Conservation (phyloP, 139 green algal species). For the Chlorella sorokiniana region DNA sequence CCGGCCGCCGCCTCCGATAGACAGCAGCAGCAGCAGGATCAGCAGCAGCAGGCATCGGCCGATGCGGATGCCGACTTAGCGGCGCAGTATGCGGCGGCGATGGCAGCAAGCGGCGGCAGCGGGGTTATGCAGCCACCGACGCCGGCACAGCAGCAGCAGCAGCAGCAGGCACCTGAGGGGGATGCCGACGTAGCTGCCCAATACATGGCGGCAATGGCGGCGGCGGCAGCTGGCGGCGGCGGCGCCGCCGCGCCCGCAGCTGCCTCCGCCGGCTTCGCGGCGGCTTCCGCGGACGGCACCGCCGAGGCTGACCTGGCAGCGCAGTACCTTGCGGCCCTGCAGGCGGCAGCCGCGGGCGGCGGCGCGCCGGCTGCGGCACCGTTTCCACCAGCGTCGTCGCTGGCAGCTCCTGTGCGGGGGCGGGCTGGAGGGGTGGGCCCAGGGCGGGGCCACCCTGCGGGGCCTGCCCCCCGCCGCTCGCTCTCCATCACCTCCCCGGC, state of each 20-base stretch:
- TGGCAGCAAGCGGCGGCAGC: not conserved
- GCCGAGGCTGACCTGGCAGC: not conserved
- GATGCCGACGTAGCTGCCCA: not conserved
- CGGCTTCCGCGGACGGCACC: not conserved
- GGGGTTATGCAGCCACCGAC: not conserved
- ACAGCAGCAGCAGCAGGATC: constrained; percentile 1
- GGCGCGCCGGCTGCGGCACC: not conserved
- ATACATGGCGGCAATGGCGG: not conserved
- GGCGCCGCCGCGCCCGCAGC: not conserved
- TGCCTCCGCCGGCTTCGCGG: not conserved
- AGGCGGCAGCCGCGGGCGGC: not conserved
- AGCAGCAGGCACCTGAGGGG: not conserved
- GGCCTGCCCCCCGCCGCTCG: not conserved
- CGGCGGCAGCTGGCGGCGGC: not conserved
- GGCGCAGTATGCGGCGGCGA: not conserved
- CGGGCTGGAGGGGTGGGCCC: no score
- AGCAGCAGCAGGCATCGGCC: not conserved
- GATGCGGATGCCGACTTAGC: not conserved
- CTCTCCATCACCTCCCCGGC: not conserved
- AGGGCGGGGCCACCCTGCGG: no score
- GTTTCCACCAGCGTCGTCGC: no score
- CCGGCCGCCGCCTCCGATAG: not conserved
- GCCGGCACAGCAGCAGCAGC: not conserved
- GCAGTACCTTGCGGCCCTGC: not conserved
- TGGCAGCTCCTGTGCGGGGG: no score